Base-by-base conservation (phyloP, 1,284 basidiomycete species). In the Coniferiporia sulphurascens region DNA sequence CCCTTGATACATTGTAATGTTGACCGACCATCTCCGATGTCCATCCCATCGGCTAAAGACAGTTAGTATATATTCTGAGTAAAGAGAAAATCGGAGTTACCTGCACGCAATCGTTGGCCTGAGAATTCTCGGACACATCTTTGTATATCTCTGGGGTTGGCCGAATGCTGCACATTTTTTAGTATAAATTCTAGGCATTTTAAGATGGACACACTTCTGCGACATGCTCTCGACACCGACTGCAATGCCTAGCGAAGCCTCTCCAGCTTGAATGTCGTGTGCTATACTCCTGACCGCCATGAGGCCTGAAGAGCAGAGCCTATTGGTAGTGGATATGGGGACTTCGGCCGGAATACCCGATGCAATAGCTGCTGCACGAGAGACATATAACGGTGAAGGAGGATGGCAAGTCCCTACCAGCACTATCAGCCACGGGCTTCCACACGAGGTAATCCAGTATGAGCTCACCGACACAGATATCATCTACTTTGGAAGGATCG, bases 191-290 rank as follows among this genome's bases (percentile, higher is more conserved):
- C n/a, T 8, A 41, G 15, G 60, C 53, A 35, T 52, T 59, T 13
- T 32, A 8, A 51, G 27, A 10, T n/a, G 59, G 27, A 56, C 35
- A 8, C 62, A 90, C 89, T 91, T 87, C 61, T 83, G 72, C 44
- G 86, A 86, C 93, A 95, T 95, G 72, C 86, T 91, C 70, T 95
- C 92, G 17, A 84, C 85, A 17, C 91, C 93, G 41, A 87, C 79
- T 0, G 91, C 93, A 44, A 95, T 70, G 15, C 93, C 93, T 46
- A 95, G 76, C 59, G 81, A 86, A 55, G 77, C 83, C 69, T 86
- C 87, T 55, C 80, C 84, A 15, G 83, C 72, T 65, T 85, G 81
- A 61, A 95, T 91, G 35, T 85, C 80, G 71, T 94, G 87, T 1
- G 91, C 89, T 53, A 95, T 83, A 65, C 76, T 84, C 55, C 90